Conservation (phyloP, 139 green algal species). For the Trebouxia sp. region DNA sequence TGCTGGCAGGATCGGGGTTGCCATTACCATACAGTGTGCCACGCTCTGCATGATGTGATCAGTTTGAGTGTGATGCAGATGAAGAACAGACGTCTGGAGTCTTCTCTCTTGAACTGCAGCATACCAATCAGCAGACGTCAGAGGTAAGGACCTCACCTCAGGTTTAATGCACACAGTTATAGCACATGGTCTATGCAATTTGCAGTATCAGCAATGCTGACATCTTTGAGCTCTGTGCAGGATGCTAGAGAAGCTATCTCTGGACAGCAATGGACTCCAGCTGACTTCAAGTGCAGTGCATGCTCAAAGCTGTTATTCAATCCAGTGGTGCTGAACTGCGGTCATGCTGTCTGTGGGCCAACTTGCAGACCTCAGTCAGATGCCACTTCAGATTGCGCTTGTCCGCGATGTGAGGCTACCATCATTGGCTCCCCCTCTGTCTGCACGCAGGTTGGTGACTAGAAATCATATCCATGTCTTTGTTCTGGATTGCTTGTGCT, state of each 20-base stretch:
- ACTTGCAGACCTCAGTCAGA: background rate
- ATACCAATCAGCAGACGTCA: too few relatives aligned
- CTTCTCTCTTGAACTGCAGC: slow-evolving; percentile 26
- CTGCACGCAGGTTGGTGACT: slow-evolving; percentile 50
- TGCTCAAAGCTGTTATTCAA: slow-evolving; percentile 40
- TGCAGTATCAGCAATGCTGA: background rate
- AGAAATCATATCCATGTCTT: too few relatives aligned
- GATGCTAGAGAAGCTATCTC: background rate
- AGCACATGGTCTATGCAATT: too few relatives aligned
- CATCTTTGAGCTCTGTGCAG: background rate
- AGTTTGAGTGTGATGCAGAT: slow-evolving; percentile 15
- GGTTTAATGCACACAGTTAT: too few relatives aligned
- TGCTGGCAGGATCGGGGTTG: background rate
- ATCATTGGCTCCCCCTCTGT: background rate
- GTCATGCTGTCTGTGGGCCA: slow-evolving; percentile 41
- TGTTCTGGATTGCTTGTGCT: too few relatives aligned
- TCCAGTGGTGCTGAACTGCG: slow-evolving; percentile 50
- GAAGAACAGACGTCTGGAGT: slow-evolving; percentile 38
- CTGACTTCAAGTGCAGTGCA: slow-evolving; percentile 37
- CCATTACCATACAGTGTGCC: background rate
- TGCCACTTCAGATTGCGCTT: background rate
- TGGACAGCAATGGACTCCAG: background rate
- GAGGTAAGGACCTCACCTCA: too few relatives aligned
- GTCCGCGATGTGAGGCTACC: slow-evolving; percentile 35
- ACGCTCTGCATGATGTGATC: background rate